Evolutionary conservation across 1,139 yeast species (phyloP).

Genomic region (Diutina catenulata): DNA sequence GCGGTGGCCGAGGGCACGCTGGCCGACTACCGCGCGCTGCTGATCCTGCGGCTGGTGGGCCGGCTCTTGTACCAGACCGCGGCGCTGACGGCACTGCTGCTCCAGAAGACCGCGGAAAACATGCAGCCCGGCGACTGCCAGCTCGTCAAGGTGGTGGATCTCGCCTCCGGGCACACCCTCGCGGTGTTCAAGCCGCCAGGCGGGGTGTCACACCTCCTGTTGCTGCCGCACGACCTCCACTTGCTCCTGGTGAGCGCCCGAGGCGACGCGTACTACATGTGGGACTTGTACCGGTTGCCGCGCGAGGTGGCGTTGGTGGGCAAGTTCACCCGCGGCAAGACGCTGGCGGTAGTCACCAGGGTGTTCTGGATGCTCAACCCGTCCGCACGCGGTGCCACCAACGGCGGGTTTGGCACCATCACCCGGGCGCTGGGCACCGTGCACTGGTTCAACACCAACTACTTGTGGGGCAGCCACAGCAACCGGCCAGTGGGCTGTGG

Average conservation of each 20-base stretch:
- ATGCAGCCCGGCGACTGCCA: conserved; percentile 17
- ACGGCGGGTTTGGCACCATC: conserved; percentile 41
- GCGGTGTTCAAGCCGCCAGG: conserved; percentile 47
- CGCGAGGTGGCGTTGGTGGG: conserved; percentile 43
- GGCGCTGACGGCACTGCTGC: conserved; percentile 13
- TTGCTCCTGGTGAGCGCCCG: conserved; percentile 38
- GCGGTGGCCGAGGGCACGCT: background rate
- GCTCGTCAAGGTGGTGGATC: conserved; percentile 32
- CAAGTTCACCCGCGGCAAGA: conserved; percentile 52
- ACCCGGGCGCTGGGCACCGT: conserved; percentile 48
- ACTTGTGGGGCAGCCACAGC: conserved; percentile 20
- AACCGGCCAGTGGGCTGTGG: conserved; percentile 14
- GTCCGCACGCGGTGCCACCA: conserved; percentile 11
- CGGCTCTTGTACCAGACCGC: conserved; percentile 24
- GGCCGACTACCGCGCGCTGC: conserved; percentile 12
- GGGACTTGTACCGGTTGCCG: conserved; percentile 51
- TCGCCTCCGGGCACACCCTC: conserved; percentile 29
- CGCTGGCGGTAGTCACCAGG: conserved; percentile 41
- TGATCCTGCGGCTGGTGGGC: conserved; percentile 21
- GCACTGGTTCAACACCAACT: conserved; percentile 47
- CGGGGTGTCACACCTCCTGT: conserved; percentile 48
- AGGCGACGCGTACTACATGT: conserved; percentile 53
- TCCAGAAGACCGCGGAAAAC: conserved; percentile 17
- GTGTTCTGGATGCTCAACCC: conserved; percentile 41
- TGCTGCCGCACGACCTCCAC: conserved; percentile 53